Base-by-base conservation (phyloP, 2,329 filamentous ascomycete species). In the Ophiocordyceps unilateralis region DNA sequence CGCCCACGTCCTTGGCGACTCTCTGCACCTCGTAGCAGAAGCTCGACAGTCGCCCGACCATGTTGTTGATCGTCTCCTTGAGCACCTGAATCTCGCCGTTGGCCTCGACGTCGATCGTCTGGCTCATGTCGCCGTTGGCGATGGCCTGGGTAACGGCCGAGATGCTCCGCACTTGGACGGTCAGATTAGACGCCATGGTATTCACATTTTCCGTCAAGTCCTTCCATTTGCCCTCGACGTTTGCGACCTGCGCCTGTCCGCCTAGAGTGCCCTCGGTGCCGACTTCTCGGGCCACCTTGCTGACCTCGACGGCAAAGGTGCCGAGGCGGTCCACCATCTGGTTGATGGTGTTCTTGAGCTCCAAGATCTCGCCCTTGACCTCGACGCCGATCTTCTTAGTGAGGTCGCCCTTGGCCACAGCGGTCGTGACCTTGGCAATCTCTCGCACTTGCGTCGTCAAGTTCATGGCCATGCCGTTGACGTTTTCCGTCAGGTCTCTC, bases 381-480 rank as follows among this genome's bases (percentile, higher is more conserved):
- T 93, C 86, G 49, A 93, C 86, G 48, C 86, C 83, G 57, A 98
- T 95, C 68, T 95, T 96, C 65, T 91, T 86, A 48, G 85, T 93
- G 48, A 98, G 68, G 62, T 98, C 89, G 56, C 89, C 89, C 60
- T 83, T 84, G 42, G 89, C 89, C 48, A 98, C 89, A 46, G 89
- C 89, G 2, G 88, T 94, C 3, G 89, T 96, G 46, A 98, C 91
- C 56, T 89, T 86, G 48, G 89, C 91, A 53, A 98, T 98, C 63
- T 95, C 88, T 66, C 89, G 81, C 58, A 98, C 91, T 67, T 98
- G 89, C 5, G 91, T 93, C 3, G 89, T 96, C 53, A 98, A 68
- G 60, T 96, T 98, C 73, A 91, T 93, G 57, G 89, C 89, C 89
- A 98, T 96, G 52, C 88, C 83, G 64, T 98, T 98, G 64, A 98